Base-by-base conservation (phyloP, 2,329 filamentous ascomycete genomes). In the Aspergillus quadrilineatus region DNA sequence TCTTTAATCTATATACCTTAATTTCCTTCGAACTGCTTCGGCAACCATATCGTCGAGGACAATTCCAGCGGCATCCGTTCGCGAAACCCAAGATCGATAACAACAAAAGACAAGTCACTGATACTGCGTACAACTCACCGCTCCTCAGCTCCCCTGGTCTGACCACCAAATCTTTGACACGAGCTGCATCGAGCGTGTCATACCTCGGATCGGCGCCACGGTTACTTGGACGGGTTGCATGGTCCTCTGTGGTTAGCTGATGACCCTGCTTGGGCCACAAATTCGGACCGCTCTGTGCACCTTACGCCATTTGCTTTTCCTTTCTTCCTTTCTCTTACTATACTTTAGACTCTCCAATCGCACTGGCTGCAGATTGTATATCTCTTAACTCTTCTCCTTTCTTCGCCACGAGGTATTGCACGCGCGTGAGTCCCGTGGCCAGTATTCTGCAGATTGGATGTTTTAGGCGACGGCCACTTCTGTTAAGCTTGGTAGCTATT, bases 81-180 rank as follows among this genome's bases (percentile, higher is more conserved):
- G 43, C 45, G 30, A 45, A 42, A 50, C 53, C 36, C 36, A 34
- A 36, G 30, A 41, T 50, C 53, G 26, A 44, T 50, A 47, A 50
- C 48, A 46, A 52, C 49, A 53, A 55, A 49, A 47, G 46, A 48
- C 48, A 39, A 56, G 49, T 53, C 41, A 50, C 49, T 36, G 28
- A 36, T 49, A 43, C 32, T 7, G 32, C 34, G 22, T 22, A 22
- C 49, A 57, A 32, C 51, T 60, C 61, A 63, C 61, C 61, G 61
- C 59, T 61, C 57, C 44, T 42, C 41, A 55, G 42, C 42, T 22
- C 42, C 52, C 43, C 42, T 52, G 59, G 57, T 63, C 56, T 58
- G 57, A 53, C 59, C 59, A 61, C 59, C 47, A 50, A 14, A 54
- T 57, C 47, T 29, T 43, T 39, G 59, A 56, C 55, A 58, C 57